These are phyloP conservation scores for Euphorbia schlechtendalii DNA, from an alignment of 441 rosid genomes.

Conservation along the genomic window DNA sequence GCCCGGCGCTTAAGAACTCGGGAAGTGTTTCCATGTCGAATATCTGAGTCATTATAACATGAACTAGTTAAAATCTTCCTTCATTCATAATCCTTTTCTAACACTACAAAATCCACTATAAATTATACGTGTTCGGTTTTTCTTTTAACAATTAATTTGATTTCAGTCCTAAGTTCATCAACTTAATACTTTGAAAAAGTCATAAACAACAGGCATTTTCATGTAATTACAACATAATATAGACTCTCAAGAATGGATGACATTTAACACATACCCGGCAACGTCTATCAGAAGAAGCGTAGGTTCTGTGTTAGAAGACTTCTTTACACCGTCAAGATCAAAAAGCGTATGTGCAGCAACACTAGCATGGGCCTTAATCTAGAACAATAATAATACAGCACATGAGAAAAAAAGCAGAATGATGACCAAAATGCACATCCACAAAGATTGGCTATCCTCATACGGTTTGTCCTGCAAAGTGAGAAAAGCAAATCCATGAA, in stretches of 20 bases:
- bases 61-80: conserved; percentile 8
- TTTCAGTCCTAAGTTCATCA: conserved; percentile 6
- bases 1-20: no score
- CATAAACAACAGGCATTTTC: conserved; percentile 6
- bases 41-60: conserved; percentile 43
- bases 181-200: neutral
- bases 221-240: neutral
- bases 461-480: no score
- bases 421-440: neutral
- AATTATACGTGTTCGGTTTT: neutral
- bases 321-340: conserved; percentile 68
- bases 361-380: conserved; percentile 80
- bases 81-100: neutral
- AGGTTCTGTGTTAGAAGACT: conserved; percentile 67
- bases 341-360: conserved; percentile 80
- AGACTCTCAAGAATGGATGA: neutral
- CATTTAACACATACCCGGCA: conserved; percentile 52
- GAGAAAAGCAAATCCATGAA: no score
- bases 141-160: neutral
- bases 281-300: conserved; percentile 74
- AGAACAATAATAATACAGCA: conserved; percentile 17
- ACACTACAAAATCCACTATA: neutral
- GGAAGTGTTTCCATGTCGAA: conserved; percentile 98
- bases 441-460: no score
- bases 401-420: neutral